Evolutionary conservation across 164 flowering plant species (phyloP), one percentile per base, ranked within the genome.

Genomic region (Protea cynaroides): DNA sequence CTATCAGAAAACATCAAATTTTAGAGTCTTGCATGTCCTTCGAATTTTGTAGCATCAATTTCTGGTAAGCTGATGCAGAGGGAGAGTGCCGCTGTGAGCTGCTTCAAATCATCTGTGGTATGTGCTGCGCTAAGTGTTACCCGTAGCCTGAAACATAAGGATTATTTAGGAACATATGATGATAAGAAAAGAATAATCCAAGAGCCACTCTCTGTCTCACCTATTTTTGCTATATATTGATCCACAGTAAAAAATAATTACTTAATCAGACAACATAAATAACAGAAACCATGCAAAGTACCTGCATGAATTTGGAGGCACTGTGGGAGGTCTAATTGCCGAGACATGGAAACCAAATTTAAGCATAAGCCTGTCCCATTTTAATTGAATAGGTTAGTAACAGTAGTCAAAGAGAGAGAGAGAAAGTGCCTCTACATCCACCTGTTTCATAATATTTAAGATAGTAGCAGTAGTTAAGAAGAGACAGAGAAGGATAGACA

Each of bases 291-390:
- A 12, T 25, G 37, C 22, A 59, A 25, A 24, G 8, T 67, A 84
- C 97, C 98, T 86, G 97, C 97, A 91, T 34, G 95, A 89, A 77
- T 91, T 94, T 22, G 91, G 80, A 65, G 97, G 88, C 58, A 94
- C 97, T 0, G 96, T 91, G 60, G 98, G 97, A 11, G 98, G 98
- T 73, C 98, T 83, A 66, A 94, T 87, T 66, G 97, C 96, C 55
- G 88, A 83, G 56, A 89, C 88, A 72, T 94, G 98, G 71, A 87
- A 94, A 36, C 97, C 98, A 23, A 87, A 80, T 71, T 74, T 73
- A 69, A 91, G 67, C 71, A 89, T 61, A 75, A 83, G 82, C 74
- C 93, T 90, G 85, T 58, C 69, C 59, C 54, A 72, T 19, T 29
- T 19, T 36, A 19, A 74, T 59, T 19, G n/a, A 62, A 23, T 25